Evolutionary conservation across 139 green algal genomes (phyloP), one percentile per base, ranked within the genome.

Genomic region (Astrephomene gubernaculifera): DNA sequence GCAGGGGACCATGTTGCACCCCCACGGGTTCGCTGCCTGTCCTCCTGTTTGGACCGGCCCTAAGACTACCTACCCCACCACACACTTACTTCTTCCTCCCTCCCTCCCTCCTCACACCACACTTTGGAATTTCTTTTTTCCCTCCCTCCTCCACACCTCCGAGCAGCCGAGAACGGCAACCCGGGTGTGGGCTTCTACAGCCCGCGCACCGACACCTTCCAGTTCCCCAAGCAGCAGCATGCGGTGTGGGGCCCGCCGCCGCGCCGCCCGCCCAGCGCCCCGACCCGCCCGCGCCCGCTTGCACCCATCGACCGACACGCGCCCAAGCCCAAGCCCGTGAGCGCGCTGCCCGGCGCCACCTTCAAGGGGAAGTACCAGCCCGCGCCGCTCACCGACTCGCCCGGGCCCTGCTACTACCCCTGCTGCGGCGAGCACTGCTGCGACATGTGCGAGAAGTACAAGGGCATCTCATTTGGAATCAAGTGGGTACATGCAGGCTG

Each of bases 381-480:
- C 29, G 43, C 25, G 1, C 61, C n/a, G 39, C 22, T 12, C 29
- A 43, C 76, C 4, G 76, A 72, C 60, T 68, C 52, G 3, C 76
- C 76, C 12, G 76, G 76, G 12, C 76, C 76, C 21, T 57, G 60
- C 21, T 72, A 72, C 60, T 31, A 63, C 24, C 76, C 60, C 60
- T 72, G 60, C 76, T 83, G 76, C 38, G 57, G 76, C 60, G n/a
- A 17, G 25, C 25, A 63, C 61, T 83, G 76, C 76, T 83, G 76
- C 27, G 76, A 83, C 61, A 53, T 53, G 38, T 83, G 76, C 60
- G 76, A 83, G 4, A 83, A 83, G 38, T 83, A 83, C 76, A 83
- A 72, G 39, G 76, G 76, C 21, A 8, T 4, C 3, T 73, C 60
- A 3, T 83, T 83, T 29, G 76, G 76, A 53, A 69, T 81, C 73